Conservation (phyloP, 2,329 filamentous ascomycete genomes). For the Pezicula neosporulosa region DNA sequence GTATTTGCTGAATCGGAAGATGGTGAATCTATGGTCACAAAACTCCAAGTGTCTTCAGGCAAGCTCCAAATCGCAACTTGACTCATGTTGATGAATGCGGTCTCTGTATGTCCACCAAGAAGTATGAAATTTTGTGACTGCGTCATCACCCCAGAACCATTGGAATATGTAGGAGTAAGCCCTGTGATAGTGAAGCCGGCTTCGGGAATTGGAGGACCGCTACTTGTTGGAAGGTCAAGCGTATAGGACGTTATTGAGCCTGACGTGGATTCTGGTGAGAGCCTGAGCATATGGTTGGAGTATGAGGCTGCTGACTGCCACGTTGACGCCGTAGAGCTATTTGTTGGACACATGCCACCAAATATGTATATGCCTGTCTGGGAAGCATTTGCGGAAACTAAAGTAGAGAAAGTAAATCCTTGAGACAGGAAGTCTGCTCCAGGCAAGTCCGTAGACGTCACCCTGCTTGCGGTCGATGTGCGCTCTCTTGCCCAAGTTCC, state of each 20-base stretch:
- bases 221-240: conserved; percentile 39
- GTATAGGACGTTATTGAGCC: conserved; percentile 33
- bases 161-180: conserved; percentile 66
- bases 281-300: conserved; percentile 72
- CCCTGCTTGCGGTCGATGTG: conserved; percentile 29
- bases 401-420: conserved; percentile 30
- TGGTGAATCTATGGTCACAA: conserved; percentile 60
- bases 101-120: conserved; percentile 78
- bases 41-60: conserved; percentile 84
- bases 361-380: conserved; percentile 46
- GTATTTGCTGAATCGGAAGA: conserved; percentile 35
- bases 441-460: conserved; percentile 29
- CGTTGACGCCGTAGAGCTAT: conserved; percentile 36
- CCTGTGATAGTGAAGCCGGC: conserved; percentile 84
- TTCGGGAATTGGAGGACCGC: conserved; percentile 68
- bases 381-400: conserved; percentile 23
- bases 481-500: conserved; percentile 51
- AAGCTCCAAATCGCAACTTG: conserved; percentile 83
- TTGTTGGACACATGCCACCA: conserved; percentile 81
- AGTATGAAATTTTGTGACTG: conserved; percentile 78
- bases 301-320: conserved; percentile 74
- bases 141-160: conserved; percentile 59
- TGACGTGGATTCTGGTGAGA: conserved; percentile 47
- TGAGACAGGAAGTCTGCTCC: conserved; percentile 55
- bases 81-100: conserved; percentile 92